A percentile compares a stretch with the other conserved stretches of the same genome.
These are phyloP conservation scores for Hyaloscypha variabilis DNA, from an alignment of 495 filamentous ascomycete genomes.

Conservation along the genomic window DNA sequence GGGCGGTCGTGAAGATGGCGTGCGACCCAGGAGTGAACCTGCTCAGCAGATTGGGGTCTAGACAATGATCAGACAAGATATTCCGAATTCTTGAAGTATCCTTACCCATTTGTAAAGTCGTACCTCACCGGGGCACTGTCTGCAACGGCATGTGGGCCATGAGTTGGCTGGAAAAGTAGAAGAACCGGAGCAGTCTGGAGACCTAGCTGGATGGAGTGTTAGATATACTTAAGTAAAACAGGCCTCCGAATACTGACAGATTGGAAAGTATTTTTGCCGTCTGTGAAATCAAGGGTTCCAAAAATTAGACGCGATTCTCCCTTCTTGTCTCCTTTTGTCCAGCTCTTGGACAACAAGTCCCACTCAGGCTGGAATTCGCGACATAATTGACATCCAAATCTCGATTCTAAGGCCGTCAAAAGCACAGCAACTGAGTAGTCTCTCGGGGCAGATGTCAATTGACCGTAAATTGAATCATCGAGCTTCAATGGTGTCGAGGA, in stretches of 20 bases:
- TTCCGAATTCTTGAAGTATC: constrained; percentile 7
- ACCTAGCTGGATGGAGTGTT: constrained; percentile 62
- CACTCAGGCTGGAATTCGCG: constrained; percentile 93
- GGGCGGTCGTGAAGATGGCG: constrained; percentile 76
- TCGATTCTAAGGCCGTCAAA: constrained; percentile 82
- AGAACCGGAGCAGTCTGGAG: constrained; percentile 95
- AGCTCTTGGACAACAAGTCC: constrained; percentile 85
- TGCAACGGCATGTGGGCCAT: constrained; percentile 77
- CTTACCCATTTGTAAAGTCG: constrained; percentile 84
- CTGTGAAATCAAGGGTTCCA: constrained; percentile 84
- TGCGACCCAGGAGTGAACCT: constrained; percentile 75
- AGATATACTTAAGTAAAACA: background rate
- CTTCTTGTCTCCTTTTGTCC: constrained; percentile 77
- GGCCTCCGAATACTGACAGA: constrained; percentile 56
- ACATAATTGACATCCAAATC: constrained; percentile 87
- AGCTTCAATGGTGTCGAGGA: constrained; percentile 72
- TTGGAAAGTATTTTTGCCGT: constrained; percentile 87
- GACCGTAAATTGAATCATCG: constrained; percentile 70
- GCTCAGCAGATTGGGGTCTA: constrained; percentile 75
- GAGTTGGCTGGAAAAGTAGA: constrained; percentile 83
- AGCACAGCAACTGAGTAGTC: constrained; percentile 84
- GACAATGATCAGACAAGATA: background rate
- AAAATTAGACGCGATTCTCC: constrained; percentile 75
- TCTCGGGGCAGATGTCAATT: constrained; percentile 74
- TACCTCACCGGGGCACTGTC: constrained; percentile 73